These are phyloP conservation scores for Lentinus polychrous DNA, from an alignment of 1,284 basidiomycete genomes.

Conservation along the genomic window DNA sequence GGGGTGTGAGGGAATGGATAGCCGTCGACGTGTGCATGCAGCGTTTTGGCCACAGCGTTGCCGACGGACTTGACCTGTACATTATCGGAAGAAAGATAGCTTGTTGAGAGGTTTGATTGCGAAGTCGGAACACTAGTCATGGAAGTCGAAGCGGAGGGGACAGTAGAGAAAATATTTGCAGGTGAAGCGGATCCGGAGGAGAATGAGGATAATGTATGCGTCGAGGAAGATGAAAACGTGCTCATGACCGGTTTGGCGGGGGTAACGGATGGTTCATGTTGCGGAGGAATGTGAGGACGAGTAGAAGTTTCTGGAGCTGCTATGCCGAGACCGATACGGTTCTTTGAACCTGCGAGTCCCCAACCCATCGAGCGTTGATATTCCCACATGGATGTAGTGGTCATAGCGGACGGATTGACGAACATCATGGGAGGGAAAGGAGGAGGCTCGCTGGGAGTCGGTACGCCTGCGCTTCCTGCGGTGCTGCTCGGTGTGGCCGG, in stretches of 20 bases:
- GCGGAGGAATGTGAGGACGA: background rate
- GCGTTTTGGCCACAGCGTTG: background rate
- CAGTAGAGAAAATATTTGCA: conserved; percentile 1
- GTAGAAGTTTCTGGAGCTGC: background rate
- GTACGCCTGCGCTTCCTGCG: conserved; percentile 6
- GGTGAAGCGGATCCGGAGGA: background rate
- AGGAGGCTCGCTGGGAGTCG: conserved; percentile 23
- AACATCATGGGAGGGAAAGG: conserved; percentile 26
- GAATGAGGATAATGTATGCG: too few species aligned
- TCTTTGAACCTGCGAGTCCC: background rate
- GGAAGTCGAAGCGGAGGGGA: background rate
- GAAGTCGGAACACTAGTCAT: background rate
- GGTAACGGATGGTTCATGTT: too few species aligned
- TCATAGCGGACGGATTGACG: conserved; percentile 14
- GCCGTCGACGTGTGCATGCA: conserved; percentile 6
- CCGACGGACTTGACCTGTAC: background rate
- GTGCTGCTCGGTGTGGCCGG: conserved; percentile 7
- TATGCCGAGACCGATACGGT: background rate
- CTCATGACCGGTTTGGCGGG: too few species aligned
- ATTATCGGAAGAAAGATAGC: too few species aligned
- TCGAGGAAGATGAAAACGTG: too few species aligned
- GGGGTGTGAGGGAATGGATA: conserved; percentile 15
- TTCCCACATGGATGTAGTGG: conserved; percentile 20
- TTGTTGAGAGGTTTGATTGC: too few species aligned
- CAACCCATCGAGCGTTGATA: conserved; percentile 17